Conservation (phyloP, 805 yeast species). For the Yamadazyma takamatsuzukensis region DNA sequence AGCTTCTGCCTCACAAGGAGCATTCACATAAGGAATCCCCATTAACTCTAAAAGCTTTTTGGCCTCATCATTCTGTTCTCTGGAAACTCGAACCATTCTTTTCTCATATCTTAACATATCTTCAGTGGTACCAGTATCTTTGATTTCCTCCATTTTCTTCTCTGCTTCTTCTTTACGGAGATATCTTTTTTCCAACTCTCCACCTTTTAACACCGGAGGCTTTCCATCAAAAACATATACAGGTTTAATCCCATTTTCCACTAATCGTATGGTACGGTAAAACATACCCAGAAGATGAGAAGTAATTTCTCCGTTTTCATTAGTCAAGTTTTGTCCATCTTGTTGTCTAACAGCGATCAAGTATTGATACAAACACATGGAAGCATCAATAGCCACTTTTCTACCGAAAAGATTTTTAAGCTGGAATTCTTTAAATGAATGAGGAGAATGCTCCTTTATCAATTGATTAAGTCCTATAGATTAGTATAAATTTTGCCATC, state of each 20-base stretch:
- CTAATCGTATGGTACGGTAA: constrained; percentile 85
- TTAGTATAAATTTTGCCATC: constrained; percentile 13
- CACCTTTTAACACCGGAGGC: constrained; percentile 92
- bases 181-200: constrained; percentile 84
- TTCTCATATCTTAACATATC: constrained; percentile 75
- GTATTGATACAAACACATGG: constrained; percentile 96
- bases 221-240: constrained; percentile 96
- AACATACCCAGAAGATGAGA: constrained; percentile 96
- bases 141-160: constrained; percentile 66
- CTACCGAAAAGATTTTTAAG: constrained; percentile 87
- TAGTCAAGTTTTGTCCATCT: constrained; percentile 91
- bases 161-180: constrained; percentile 80
- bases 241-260: constrained; percentile 93
- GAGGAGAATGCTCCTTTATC: constrained; percentile 85
- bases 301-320: constrained; percentile 84
- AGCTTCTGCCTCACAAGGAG: constrained; percentile 99
- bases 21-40: constrained; percentile 94
- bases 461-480: constrained; percentile 73
- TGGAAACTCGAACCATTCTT: constrained; percentile 83
- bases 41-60: constrained; percentile 72
- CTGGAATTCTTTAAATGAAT: constrained; percentile 70
- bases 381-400: constrained; percentile 96
- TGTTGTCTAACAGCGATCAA: constrained; percentile 94
- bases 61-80: constrained; percentile 93
- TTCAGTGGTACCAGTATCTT: constrained; percentile 77